These are phyloP conservation scores for Cyberlindnera xishuangbannaensis DNA, from an alignment of 805 yeast species.

Conservation along the genomic window DNA sequence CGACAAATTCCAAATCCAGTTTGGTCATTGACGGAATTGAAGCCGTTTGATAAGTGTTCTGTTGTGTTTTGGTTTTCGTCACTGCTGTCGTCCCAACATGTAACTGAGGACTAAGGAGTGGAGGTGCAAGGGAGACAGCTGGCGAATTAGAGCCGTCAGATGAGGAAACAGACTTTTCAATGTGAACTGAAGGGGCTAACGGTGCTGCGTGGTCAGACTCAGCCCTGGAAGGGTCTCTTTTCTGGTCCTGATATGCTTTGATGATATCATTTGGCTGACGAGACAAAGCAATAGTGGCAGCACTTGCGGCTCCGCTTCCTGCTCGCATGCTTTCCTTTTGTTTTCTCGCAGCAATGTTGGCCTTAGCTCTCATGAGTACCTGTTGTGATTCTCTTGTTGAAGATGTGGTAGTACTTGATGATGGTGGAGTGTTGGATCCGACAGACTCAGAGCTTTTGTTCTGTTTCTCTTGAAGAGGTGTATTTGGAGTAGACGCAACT, in stretches of 20 bases:
- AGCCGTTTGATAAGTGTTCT: slow-evolving; percentile 11
- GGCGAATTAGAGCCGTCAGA: slow-evolving; percentile 8
- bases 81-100: too few species aligned
- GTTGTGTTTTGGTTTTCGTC: too few species aligned
- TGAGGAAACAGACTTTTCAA: slow-evolving; percentile 6
- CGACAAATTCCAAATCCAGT: slow-evolving; percentile 55
- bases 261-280: slow-evolving; percentile 26
- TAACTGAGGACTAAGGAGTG: neutral
- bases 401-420: slow-evolving; percentile 7
- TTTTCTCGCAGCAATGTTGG: slow-evolving; percentile 26
- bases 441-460: slow-evolving; percentile 6
- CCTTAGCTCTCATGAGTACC: slow-evolving; percentile 23
- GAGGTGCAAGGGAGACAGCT: neutral
- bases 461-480: slow-evolving; percentile 11
- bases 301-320: slow-evolving; percentile 22
- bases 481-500: slow-evolving; percentile 20
- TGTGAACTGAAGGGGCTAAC: slow-evolving; percentile 6
- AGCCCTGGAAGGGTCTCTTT: slow-evolving; percentile 2
- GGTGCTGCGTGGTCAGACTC: slow-evolving; percentile 6
- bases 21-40: slow-evolving; percentile 30
- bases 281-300: slow-evolving; percentile 24
- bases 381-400: slow-evolving; percentile 23
- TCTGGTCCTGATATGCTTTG: slow-evolving; percentile 15
- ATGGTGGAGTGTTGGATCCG: slow-evolving; percentile 10
- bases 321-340: slow-evolving; percentile 16